Base-by-base conservation (phyloP, 768 basidiomycete genomes). In the Russula foetens region DNA sequence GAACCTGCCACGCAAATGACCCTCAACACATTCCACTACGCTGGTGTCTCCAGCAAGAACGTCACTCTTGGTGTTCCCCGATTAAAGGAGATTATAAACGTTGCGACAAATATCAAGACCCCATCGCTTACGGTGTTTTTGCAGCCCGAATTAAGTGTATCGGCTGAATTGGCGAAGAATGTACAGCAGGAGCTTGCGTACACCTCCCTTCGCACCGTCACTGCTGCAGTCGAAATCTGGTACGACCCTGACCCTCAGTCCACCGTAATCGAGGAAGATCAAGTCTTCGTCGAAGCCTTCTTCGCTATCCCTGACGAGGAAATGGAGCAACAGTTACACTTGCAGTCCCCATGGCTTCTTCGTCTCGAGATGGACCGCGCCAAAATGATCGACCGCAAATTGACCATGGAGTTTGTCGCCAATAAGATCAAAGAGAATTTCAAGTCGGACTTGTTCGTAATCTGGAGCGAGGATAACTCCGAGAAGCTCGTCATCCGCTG, bases 1-100 rank as follows among this genome's bases (percentile, higher is more conserved):
- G 97, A 98, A 77, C 97, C 97, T 0, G 97, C 97, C 4, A 99
- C 97, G 0, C 97, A 99, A 75, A 98, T 99, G 97, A 98, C 97
- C 7, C 75, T 99, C 60, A 99, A 99, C 73, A 98, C 96, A 0
- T 99, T 98, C 90, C 97, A 99, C 75, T 98, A 98, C 72, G 97
- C 97, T 62, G 97, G 97, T 86, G 97, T 99, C 26, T 96, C 97
- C n/a, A 93, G 90, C 70, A 98, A 98, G 77, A 98, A 97, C 75
- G 97, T 99, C 52, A 99, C 97, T 0, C 91, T 98, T 60, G 97
- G 97, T 86, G 97, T 99, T 2, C 97, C 97, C 2, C 95, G 97
- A 74, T 73, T 99, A 65, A 98, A 98, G 77, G 97, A 98, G 75
- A 98, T 98, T 67, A 98, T 99, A 77, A 99, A 99, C 69, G 95